Base-by-base conservation (phyloP, 2,329 filamentous ascomycete species). In the Graphilbum sp. region DNA sequence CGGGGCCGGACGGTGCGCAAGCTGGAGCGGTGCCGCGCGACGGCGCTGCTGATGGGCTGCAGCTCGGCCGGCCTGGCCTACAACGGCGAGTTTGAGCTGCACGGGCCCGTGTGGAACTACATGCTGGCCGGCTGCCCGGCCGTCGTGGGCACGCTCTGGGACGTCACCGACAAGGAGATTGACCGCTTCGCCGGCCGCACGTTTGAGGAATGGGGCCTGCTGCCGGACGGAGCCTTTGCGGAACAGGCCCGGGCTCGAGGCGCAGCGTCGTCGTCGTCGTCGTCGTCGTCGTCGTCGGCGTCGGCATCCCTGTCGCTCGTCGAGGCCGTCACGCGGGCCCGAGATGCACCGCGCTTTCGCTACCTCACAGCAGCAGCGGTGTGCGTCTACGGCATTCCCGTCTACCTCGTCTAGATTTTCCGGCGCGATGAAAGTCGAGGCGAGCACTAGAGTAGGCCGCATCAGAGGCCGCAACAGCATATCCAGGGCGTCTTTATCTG, bases 91-190 rank as follows among this genome's bases (percentile, higher is more conserved):
- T 94, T 93, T 50, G 87, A 96, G 55, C 78, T 81, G n/a, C 79
- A 82, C 48, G 88, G 90, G 1, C 85, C 88, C 40, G 82, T 90
- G 19, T 76, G 87, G 61, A 86, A 87, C 49, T 96, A 96, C 59
- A 76, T 98, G 59, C 76, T 88, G 47, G 87, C 86, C 0, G 88
- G 85, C 1, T 75, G 72, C 48, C 86, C 85, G 4, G 86, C 88
- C 0, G 74, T 96, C 10, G 76, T 96, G 2, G 90, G 86, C 34
- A 95, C 87, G 15, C 65, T 98, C 29, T 98, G 90, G 90, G 90
- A 98, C 56, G 90, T 98, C 36, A 98, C 90, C 10, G 90, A 98
- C 55, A 83, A 83, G 50, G 90, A 98, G 55, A 94, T 95, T 54
- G 92, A 98, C 61, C 80, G 87, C 16, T 93, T 94, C 55, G 82